Percentiles rank a stretch among this genome's conserved stretches.
Conservation (phyloP, 192 early-diverging fungal species). For the Rhizophagus sp. region DNA sequence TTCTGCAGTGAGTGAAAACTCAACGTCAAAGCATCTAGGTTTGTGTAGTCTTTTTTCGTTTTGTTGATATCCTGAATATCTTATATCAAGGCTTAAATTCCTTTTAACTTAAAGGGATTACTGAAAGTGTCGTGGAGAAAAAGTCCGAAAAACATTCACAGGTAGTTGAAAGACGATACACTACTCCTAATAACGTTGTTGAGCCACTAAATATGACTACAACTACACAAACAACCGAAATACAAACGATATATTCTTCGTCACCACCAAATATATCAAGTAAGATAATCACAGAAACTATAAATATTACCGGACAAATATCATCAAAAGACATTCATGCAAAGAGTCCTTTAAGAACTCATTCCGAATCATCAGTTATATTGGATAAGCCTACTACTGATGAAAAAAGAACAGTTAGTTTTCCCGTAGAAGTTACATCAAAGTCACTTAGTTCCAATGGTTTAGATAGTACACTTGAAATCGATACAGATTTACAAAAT, state of each 20-base stretch:
- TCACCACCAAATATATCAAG: background rate
- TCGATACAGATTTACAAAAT: background rate
- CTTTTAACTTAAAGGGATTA: background rate
- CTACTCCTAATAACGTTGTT: conserved; percentile 27
- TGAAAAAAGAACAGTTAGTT: conserved; percentile 22
- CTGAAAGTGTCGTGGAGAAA: background rate
- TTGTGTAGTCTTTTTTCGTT: background rate
- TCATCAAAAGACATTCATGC: background rate
- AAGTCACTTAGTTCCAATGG: too few relatives aligned
- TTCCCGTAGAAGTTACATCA: conserved; percentile 1
- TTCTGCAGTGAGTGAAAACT: conserved; percentile 6
- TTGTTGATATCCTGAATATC: background rate
- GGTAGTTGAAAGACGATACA: background rate
- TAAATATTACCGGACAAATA: background rate
- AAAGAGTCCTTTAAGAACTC: background rate
- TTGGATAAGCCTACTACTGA: background rate
- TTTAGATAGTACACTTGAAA: background rate
- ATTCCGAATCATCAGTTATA: background rate
- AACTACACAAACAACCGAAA: background rate
- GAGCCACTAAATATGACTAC: conserved; percentile 11
- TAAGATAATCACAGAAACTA: background rate
- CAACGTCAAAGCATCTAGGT: conserved; percentile 16
- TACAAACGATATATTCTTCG: background rate
- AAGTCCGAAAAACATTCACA: conserved; percentile 21
- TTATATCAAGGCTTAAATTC: background rate